Evolutionary conservation across 148 eudicot species (phyloP), one percentile per base, ranked within the genome.

Genomic region (Tetragonia tetragonoides): DNA sequence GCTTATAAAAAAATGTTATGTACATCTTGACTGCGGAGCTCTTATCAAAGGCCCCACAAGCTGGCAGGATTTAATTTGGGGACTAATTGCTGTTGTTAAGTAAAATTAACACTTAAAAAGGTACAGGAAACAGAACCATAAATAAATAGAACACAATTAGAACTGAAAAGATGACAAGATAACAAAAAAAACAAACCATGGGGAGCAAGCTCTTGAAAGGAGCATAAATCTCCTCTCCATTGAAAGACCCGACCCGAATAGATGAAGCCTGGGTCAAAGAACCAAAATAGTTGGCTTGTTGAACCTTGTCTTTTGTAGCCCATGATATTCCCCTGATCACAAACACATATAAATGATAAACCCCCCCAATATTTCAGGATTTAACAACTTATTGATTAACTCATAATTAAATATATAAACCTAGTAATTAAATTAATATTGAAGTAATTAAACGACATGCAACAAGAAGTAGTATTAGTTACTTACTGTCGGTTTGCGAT

Each of bases 141-240:
- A 44, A 7, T 42, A 47, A 47, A 49, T 14, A 7, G 11, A 49
- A 49, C 53, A 49, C 12, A 14, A 49, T 14, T 9, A 60, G 64
- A 60, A 20, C 3, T 60, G 28, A 2, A 5, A 68, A 47, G 6
- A 41, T 44, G 28, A 18, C 3, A 71, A 71, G 12, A 15, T 3
- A 34, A 21, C 14, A 10, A 47, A 24, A 7, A 7, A 23, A 10
- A 51, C 46, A 46, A 79, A 95, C 99, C 99, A 95, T 91, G 49
- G 99, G 99, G 20, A 95, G 97, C 6, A 95, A 85, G 87, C 97
- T 95, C 87, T 95, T 95, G 86, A 95, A 95, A 57, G 99, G 97
- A 70, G 97, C 97, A 89, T 93, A 91, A 39, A 95, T 95, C 88
- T 95, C 99, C 82, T 93, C 97, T 49, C 99, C 99, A 85, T 93